Conservation (phyloP, 2,329 filamentous ascomycete genomes). For the Colletotrichum navitas region DNA sequence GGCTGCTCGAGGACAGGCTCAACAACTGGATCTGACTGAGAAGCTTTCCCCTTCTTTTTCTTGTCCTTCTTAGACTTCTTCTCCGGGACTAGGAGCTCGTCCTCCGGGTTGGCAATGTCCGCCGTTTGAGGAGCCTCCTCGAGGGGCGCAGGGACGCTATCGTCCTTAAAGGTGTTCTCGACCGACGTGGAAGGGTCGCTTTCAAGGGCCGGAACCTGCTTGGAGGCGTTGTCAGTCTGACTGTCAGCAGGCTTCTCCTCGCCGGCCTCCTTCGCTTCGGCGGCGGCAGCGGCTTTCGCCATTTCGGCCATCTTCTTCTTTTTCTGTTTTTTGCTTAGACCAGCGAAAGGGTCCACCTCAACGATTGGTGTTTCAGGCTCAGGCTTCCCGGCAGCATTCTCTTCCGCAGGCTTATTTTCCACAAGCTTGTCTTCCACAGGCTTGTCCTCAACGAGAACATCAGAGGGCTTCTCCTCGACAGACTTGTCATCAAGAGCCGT, state of each 20-base stretch:
- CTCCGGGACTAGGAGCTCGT: slow-evolving; percentile 30
- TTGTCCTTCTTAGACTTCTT: slow-evolving; percentile 44
- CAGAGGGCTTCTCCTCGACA: background rate
- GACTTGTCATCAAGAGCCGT: too few species aligned
- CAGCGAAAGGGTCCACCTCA: slow-evolving; percentile 12
- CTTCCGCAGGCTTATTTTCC: slow-evolving; percentile 30
- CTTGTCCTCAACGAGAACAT: background rate
- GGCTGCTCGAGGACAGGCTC: background rate
- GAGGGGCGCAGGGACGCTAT: background rate
- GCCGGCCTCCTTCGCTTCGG: slow-evolving; percentile 4
- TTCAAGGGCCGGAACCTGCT: background rate
- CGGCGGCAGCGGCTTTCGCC: background rate
- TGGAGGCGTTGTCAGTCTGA: slow-evolving; percentile 3
- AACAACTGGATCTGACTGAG: slow-evolving; percentile 36
- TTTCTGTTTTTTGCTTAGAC: slow-evolving; percentile 35
- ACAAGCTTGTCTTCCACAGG: background rate
- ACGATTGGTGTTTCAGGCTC: background rate
- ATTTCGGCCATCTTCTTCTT: slow-evolving; percentile 36
- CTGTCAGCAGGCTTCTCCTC: background rate
- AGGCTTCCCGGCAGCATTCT: slow-evolving; percentile 8
- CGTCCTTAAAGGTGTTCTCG: background rate
- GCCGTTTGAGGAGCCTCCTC: slow-evolving; percentile 25
- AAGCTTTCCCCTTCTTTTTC: slow-evolving; percentile 45
- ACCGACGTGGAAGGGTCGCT: background rate
- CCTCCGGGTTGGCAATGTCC: slow-evolving; percentile 41